phyloP scores from a whole-genome alignment of 345 rosid species.

The Populus alba region DNA sequence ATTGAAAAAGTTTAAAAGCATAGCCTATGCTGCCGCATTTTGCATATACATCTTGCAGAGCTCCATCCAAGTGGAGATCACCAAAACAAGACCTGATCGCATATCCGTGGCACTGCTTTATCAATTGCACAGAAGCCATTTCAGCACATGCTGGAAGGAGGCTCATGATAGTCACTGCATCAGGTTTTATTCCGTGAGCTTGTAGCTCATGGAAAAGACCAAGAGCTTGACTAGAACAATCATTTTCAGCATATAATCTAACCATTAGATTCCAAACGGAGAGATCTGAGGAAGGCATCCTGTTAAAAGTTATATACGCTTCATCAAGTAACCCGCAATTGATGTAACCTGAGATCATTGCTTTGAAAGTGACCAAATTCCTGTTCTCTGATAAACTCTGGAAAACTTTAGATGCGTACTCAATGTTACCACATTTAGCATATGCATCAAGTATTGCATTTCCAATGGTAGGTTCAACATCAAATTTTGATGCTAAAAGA shows the following conservation, averaged over 20 bases:
- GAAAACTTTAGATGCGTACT: slow-evolving; percentile 56
- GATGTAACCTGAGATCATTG: slow-evolving; percentile 58
- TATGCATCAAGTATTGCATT: slow-evolving; percentile 77
- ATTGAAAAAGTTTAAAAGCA: slow-evolving; percentile 58
- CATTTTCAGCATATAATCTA: slow-evolving; percentile 58
- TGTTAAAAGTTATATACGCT: slow-evolving; percentile 42
- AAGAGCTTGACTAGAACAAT: slow-evolving; percentile 49
- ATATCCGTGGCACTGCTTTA: slow-evolving; percentile 78
- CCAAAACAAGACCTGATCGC: slow-evolving; percentile 49
- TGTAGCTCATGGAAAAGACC: slow-evolving; percentile 50
- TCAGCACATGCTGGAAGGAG: slow-evolving; percentile 70
- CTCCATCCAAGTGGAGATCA: slow-evolving; percentile 58
- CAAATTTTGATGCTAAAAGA: slow-evolving; percentile 26
- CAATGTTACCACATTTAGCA: slow-evolving; percentile 61
- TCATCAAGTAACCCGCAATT: slow-evolving; percentile 51
- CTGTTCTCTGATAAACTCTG: slow-evolving; percentile 42
- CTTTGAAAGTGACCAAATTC: slow-evolving; percentile 54
- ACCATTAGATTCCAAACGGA: slow-evolving; percentile 84
- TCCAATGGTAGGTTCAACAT: slow-evolving; percentile 39
- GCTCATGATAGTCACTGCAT: slow-evolving; percentile 67
- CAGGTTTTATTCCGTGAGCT: slow-evolving; percentile 63
- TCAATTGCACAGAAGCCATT: slow-evolving; percentile 52
- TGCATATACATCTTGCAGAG: slow-evolving; percentile 72
- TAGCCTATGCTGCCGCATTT: slow-evolving; percentile 64
- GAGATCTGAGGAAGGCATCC: slow-evolving; percentile 51